Conservation (phyloP, 768 basidiomycete species). For the Rhizopogon roseolus region DNA sequence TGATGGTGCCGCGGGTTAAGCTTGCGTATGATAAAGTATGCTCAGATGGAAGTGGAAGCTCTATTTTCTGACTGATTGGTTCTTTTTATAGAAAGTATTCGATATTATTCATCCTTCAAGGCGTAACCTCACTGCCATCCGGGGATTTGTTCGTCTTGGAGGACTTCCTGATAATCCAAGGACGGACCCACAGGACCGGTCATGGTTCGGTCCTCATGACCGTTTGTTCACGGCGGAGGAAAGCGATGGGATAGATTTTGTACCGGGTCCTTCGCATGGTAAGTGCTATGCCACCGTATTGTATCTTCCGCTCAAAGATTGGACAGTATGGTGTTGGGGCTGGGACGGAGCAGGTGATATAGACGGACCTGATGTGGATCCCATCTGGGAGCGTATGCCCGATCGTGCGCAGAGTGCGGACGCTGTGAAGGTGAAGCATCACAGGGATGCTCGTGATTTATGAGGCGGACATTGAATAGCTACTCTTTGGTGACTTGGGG, state of each 20-base stretch:
- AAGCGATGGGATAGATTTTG: conserved; percentile 68
- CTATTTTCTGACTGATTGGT: conserved; percentile 1
- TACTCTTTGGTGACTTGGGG: not conserved
- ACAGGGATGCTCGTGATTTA: conserved; percentile 35
- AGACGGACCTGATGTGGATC: conserved; percentile 96
- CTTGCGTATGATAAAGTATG: conserved; percentile 88
- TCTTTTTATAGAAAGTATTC: conserved; percentile 70
- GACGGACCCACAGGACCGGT: conserved; percentile 95
- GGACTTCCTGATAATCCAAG: conserved; percentile 94
- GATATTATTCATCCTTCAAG: conserved; percentile 91
- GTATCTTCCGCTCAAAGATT: not conserved
- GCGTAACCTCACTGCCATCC: conserved; percentile 91
- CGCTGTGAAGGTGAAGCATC: conserved; percentile 68
- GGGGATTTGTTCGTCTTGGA: conserved; percentile 92
- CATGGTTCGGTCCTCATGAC: conserved; percentile 98
- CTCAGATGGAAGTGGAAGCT: not conserved
- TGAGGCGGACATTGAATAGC: conserved; percentile 9
- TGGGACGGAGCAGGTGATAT: conserved; percentile 99
- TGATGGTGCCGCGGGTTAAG: conserved; percentile 98
- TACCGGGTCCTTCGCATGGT: conserved; percentile 85
- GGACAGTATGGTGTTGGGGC: conserved; percentile 97
- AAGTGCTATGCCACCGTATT: conserved; percentile 3
- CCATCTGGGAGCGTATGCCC: conserved; percentile 89
- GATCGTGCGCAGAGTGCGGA: conserved; percentile 53
- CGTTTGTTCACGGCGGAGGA: conserved; percentile 90